A percentile compares a stretch with the other conserved stretches of the same genome.
Conservation (phyloP, 1,139 yeast species). For the Petasospora fabianii region DNA sequence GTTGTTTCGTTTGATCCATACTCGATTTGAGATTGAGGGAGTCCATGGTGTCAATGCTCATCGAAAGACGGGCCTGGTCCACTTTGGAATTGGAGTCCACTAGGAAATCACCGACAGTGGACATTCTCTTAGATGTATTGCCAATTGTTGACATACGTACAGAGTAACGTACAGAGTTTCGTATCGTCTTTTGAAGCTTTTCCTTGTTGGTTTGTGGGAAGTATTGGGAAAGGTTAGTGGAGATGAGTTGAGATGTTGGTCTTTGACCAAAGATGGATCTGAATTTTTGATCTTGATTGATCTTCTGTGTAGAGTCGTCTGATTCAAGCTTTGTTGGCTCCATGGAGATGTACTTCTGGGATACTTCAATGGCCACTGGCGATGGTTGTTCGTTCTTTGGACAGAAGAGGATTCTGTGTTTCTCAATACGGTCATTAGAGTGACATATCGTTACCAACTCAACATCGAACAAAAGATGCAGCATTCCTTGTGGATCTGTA, state of each 20-base stretch:
- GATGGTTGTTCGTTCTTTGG: conserved; percentile 63
- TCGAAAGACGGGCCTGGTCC: conserved; percentile 46
- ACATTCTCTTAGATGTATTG: conserved; percentile 22
- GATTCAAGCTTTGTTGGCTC: conserved; percentile 16
- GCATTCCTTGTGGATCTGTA: conserved; percentile 39
- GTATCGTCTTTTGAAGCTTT: conserved; percentile 73
- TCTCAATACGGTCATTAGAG: conserved; percentile 66
- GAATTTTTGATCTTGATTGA: conserved; percentile 27
- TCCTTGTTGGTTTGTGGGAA: conserved; percentile 81
- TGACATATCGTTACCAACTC: conserved; percentile 83
- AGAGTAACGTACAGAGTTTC: conserved; percentile 79
- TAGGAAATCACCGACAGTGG: conserved; percentile 65
- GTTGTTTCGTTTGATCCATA: conserved; percentile 23
- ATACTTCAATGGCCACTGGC: conserved; percentile 61
- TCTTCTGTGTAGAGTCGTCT: neutral
- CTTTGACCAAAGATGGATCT: conserved; percentile 78
- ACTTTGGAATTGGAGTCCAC: conserved; percentile 55
- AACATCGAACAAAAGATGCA: conserved; percentile 64
- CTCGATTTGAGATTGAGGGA: conserved; percentile 27
- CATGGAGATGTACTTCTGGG: conserved; percentile 39
- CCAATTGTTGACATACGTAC: conserved; percentile 45
- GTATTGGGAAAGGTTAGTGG: conserved; percentile 84
- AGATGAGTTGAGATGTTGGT: conserved; percentile 90
- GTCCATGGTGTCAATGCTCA: conserved; percentile 23
- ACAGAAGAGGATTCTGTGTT: conserved; percentile 70